Evolutionary conservation across 176 grass and related monocot genomes (phyloP), one percentile per base, ranked within the genome.

Genomic region (Lolium multiflorum): DNA sequence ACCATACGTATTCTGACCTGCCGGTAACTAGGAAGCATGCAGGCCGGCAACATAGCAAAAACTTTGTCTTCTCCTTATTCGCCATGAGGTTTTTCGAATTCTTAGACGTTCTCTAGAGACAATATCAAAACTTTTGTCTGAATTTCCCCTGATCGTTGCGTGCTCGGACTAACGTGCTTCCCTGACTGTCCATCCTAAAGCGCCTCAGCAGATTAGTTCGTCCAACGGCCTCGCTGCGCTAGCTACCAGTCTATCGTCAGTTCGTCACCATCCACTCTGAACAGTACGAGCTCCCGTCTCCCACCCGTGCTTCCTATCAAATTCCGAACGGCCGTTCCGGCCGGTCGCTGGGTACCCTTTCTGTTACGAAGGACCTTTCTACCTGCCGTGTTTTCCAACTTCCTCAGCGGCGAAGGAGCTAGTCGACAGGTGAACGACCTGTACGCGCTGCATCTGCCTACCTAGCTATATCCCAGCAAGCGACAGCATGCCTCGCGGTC

Each of bases 341-440:
- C 76, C 50, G 13, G 28, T 28, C 28, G 28, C 28, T 28, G 28
- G 28, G 1, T 28, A 28, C 28, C 28, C 28, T 28, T 70, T 61
- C 21, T 13, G 14, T 35, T 81, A 1, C 9, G 49, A 25, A 35
- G 9, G 46, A 6, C 78, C 41, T 12, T 17, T 39, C 65, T 18
- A 68, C 65, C 65, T 69, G 65, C 65, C 3, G 14, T 17, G 8
- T 22, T 60, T 22, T 16, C 31, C 76, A 58, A 20, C 37, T 61
- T 15, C 26, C n/a, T 31, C 26, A 15, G 20, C 11, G 63, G 28
- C 20, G 44, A 50, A 37, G 4, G 57, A 31, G 79, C 7, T 31
- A 67, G n/a, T 21, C 41, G 51, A 44, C 82, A 89, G 76, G 57
- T 47, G 67, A 89, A 61, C 81, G 52, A 88, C 87, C 87, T 26